These are phyloP conservation scores for Podila epigama DNA, from an alignment of 192 early-diverging fungal genomes.

Conservation along the genomic window DNA sequence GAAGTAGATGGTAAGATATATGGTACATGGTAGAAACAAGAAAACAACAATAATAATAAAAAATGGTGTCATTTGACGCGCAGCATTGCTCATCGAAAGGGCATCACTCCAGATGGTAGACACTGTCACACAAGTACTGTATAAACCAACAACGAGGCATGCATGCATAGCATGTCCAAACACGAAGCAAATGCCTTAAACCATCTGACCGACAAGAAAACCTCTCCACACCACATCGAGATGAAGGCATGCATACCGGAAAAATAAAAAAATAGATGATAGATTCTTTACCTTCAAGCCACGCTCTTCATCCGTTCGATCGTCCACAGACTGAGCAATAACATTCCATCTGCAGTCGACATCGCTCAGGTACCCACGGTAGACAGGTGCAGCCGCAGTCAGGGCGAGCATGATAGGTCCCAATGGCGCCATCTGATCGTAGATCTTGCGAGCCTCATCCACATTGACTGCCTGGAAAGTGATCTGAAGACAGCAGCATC, in stretches of 20 bases:
- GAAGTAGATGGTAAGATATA: constrained; percentile 18
- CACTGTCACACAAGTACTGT: not conserved
- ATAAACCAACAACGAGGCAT: no score
- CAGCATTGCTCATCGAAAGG: not conserved
- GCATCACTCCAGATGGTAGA: not conserved
- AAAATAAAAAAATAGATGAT: not conserved
- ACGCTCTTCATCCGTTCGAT: constrained; percentile 91
- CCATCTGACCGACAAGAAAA: not conserved
- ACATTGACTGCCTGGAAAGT: constrained; percentile 97
- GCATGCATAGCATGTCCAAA: no score
- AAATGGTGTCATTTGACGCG: constrained; percentile 49
- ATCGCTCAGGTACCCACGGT: constrained; percentile 93
- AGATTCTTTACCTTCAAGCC: constrained; percentile 65
- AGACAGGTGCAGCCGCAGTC: constrained; percentile 91
- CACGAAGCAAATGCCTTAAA: not conserved
- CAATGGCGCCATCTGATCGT: constrained; percentile 93
- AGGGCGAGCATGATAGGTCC: constrained; percentile 95
- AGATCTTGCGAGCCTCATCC: constrained; percentile 89
- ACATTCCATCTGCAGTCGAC: constrained; percentile 99
- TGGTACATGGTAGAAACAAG: no score
- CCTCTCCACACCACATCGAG: not conserved
- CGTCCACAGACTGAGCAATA: constrained; percentile 92
- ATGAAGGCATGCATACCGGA: not conserved
- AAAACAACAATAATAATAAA: constrained; percentile 16
- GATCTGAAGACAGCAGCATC: constrained; percentile 96